phyloP scores from a whole-genome alignment of 371 early-diverging fungal species.

The Zopfochytrium polystomum region DNA sequence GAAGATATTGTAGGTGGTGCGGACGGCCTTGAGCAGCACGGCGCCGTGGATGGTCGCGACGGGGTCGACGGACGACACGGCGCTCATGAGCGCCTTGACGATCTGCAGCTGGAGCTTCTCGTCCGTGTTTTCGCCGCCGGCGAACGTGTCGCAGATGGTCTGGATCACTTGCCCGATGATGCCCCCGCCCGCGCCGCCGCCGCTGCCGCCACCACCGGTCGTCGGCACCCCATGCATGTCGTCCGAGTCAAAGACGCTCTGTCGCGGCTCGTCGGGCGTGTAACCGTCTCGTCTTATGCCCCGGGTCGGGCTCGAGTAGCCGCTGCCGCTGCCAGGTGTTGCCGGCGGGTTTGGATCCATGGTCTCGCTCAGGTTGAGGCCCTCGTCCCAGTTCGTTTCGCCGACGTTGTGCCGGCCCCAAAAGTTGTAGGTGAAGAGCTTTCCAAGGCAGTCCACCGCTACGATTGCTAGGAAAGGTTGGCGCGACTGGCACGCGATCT shows the following conservation, averaged over 20 bases:
- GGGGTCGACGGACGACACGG: slow-evolving; percentile 66
- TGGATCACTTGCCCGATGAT: slow-evolving; percentile 46
- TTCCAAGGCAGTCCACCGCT: slow-evolving; percentile 55
- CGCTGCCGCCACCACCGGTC: slow-evolving; percentile 24
- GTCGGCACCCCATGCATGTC: slow-evolving; percentile 18
- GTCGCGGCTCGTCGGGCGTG: neutral
- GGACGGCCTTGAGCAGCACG: slow-evolving; percentile 75
- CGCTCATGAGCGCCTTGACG: slow-evolving; percentile 79
- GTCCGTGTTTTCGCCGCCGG: slow-evolving; percentile 67
- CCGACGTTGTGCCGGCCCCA: slow-evolving; percentile 33
- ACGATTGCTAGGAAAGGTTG: slow-evolving; percentile 39
- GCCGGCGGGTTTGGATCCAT: neutral
- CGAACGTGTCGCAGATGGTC: slow-evolving; percentile 46
- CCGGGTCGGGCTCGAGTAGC: neutral
- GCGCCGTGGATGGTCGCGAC: slow-evolving; percentile 65
- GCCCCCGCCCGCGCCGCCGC: slow-evolving; percentile 21
- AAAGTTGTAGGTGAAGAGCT: slow-evolving; percentile 54
- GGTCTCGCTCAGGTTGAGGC: neutral
- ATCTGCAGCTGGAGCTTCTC: slow-evolving; percentile 73
- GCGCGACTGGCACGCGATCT: slow-evolving; percentile 51
- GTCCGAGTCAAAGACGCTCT: neutral
- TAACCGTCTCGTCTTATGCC: neutral
- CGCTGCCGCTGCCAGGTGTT: neutral
- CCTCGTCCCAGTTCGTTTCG: neutral
- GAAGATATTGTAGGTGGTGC: slow-evolving; percentile 57